phyloP scores from a whole-genome alignment of 257 asterid species.

The Primulina eburnea region DNA sequence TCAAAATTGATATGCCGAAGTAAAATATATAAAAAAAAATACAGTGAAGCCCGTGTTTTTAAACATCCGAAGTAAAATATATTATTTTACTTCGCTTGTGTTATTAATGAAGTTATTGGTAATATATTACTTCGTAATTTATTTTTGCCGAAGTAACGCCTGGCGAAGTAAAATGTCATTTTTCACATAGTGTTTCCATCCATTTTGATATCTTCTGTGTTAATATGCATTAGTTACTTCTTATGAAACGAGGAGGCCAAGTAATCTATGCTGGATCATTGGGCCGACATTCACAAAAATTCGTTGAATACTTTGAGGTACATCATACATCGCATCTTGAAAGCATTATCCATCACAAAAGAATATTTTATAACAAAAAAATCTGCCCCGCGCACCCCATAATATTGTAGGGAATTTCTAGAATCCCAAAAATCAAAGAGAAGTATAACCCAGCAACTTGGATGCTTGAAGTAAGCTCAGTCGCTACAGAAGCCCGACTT shows the following conservation, averaged over 20 bases:
- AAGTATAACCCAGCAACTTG: conserved; percentile 87
- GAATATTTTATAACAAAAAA: background rate
- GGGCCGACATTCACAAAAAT: conserved; percentile 50
- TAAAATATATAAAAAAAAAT: no score
- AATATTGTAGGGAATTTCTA: conserved; percentile 49
- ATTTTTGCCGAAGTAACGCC: no score
- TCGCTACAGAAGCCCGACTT: conserved; percentile 54
- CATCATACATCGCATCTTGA: background rate
- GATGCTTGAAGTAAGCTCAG: conserved; percentile 87
- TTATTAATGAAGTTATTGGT: no score
- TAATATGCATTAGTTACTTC: conserved; percentile 45
- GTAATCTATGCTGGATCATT: conserved; percentile 70
- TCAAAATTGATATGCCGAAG: no score
- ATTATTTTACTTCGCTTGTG: no score
- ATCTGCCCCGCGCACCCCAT: background rate
- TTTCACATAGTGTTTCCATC: no score
- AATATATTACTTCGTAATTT: no score
- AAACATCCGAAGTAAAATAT: no score
- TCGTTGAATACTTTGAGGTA: conserved; percentile 71
- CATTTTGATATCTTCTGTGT: background rate
- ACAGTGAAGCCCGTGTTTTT: no score
- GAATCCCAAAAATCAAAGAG: conserved; percentile 64
- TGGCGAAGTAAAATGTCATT: no score
- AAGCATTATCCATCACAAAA: background rate
- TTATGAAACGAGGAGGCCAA: conserved; percentile 70